phyloP scores from a whole-genome alignment of 345 rosid genomes.

The Aurinia saxatilis region DNA sequence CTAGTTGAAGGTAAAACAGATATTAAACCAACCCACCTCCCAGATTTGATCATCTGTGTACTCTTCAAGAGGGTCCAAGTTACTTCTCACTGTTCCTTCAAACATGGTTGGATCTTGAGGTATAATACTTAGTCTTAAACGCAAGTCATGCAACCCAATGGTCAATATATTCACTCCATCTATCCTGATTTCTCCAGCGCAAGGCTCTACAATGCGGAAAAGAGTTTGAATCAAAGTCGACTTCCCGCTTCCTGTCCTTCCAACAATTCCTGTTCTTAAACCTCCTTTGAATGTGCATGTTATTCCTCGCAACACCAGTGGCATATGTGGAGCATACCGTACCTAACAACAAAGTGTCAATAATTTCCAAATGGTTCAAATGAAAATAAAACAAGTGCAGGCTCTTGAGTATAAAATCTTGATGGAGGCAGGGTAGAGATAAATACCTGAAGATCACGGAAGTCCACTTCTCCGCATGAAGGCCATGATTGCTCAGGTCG shows the following conservation, averaged over 20 bases:
- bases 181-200: slow-evolving; percentile 59
- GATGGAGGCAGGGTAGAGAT: background rate
- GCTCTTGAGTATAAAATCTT: background rate
- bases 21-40: slow-evolving; percentile 49
- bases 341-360: slow-evolving; percentile 35
- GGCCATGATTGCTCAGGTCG: slow-evolving; percentile 63
- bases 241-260: slow-evolving; percentile 92
- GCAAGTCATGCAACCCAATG: slow-evolving; percentile 75
- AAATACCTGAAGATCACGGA: slow-evolving; percentile 57
- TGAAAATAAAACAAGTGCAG: background rate
- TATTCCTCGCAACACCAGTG: slow-evolving; percentile 71
- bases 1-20: background rate
- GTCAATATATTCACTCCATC: slow-evolving; percentile 57
- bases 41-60: slow-evolving; percentile 75
- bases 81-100: slow-evolving; percentile 79
- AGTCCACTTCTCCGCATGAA: slow-evolving; percentile 44
- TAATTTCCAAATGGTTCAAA: background rate
- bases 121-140: slow-evolving; percentile 73
- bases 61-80: slow-evolving; percentile 87
- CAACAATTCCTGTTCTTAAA: slow-evolving; percentile 76
- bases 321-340: slow-evolving; percentile 71
- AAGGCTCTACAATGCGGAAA: slow-evolving; percentile 76
- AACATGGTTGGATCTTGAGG: slow-evolving; percentile 97
- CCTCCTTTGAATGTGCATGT: slow-evolving; percentile 76
- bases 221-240: slow-evolving; percentile 82